These are phyloP conservation scores for Drechslerella coelobrocha DNA, from an alignment of 2,329 filamentous ascomycete genomes.

Conservation along the genomic window DNA sequence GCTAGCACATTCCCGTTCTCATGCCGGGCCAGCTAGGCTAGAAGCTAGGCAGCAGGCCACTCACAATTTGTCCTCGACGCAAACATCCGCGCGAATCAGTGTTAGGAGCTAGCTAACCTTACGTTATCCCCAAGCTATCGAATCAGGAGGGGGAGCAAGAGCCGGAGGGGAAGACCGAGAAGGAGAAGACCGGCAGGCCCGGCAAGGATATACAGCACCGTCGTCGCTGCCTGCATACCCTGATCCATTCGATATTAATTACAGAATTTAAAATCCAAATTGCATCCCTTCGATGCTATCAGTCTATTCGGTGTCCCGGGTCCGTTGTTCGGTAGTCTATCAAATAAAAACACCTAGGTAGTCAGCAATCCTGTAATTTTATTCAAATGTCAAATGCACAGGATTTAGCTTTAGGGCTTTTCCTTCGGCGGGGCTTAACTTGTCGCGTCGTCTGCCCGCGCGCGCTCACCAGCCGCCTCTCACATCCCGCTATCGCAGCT, in stretches of 20 bases:
- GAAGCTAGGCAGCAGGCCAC: background rate
- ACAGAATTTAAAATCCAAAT: background rate
- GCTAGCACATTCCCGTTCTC: constrained; percentile 6
- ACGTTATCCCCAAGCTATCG: too few relatives aligned
- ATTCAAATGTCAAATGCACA: background rate
- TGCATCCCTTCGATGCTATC: background rate
- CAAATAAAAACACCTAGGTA: background rate
- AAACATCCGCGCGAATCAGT: constrained; percentile 6
- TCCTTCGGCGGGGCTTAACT: background rate
- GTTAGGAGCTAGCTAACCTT: background rate
- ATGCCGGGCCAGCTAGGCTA: background rate
- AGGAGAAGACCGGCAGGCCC: too few relatives aligned
- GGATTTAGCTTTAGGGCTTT: background rate
- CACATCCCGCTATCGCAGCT: too few relatives aligned
- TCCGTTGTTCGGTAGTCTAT: background rate
- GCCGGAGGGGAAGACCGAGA: too few relatives aligned
- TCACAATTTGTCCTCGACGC: background rate
- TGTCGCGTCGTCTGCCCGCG: background rate
- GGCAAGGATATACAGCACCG: too few relatives aligned
- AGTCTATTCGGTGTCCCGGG: background rate
- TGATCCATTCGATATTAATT: too few relatives aligned
- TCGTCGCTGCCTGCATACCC: too few relatives aligned
- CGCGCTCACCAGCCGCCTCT: too few relatives aligned
- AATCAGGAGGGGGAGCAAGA: too few relatives aligned
- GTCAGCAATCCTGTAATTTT: constrained; percentile 1